Percentiles rank a stretch among this genome's conserved stretches.
These are phyloP conservation scores for Solanum pennellii DNA, from an alignment of 257 asterid species.

Conservation along the genomic window DNA sequence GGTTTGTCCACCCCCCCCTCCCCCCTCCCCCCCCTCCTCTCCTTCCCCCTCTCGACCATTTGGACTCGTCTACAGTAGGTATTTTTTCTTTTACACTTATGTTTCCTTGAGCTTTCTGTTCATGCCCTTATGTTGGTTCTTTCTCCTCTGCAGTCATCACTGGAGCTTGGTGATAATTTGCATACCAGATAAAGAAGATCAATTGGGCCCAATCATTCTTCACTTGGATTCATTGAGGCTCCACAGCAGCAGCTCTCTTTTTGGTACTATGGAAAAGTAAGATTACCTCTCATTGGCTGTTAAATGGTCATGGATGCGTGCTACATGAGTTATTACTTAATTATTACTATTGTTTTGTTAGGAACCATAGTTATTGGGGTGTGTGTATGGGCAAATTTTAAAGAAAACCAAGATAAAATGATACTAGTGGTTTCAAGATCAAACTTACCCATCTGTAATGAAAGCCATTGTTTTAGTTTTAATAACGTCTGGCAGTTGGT, in stretches of 20 bases:
- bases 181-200: conserved; percentile 69
- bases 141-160: conserved; percentile 44
- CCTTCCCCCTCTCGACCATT: neutral
- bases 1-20: neutral
- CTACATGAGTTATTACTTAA: neutral
- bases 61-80: neutral
- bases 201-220: conserved; percentile 52
- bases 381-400: neutral
- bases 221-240: conserved; percentile 87
- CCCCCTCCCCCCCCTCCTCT: too few species aligned
- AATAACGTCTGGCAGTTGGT: neutral
- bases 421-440: neutral
- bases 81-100: neutral
- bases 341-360: neutral
- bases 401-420: neutral
- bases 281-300: neutral
- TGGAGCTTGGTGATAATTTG: conserved; percentile 97
- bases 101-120: conserved; percentile 1
- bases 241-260: conserved; percentile 54
- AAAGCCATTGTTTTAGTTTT: neutral
- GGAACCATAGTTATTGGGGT: neutral
- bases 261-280: conserved; percentile 56
- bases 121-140: conserved; percentile 10
- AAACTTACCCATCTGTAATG: neutral
- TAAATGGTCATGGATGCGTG: neutral